Evolutionary conservation across 345 rosid genomes (phyloP), one percentile per base, ranked within the genome.

Genomic region (Bruguiera gymnorhiza): DNA sequence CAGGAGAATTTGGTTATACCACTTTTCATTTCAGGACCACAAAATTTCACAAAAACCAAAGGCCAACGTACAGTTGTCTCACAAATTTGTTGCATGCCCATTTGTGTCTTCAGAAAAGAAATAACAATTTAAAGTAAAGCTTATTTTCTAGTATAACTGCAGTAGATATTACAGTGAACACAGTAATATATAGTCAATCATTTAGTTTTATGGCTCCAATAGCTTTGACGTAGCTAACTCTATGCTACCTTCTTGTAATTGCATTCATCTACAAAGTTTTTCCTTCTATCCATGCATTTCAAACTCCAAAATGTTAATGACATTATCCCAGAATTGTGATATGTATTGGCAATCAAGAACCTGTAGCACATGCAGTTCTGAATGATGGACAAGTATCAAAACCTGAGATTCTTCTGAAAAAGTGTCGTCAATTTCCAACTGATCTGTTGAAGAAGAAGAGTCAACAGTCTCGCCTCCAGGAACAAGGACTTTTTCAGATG

Each of bases 401-500:
- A 93, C 92, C 96, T 83, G 83, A 61, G 75, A 39, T 74, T 84
- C 83, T 70, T 78, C 80, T 8, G 86, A 75, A 72, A 79, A 72
- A 20, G 62, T 53, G 66, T 58, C 81, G 31, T 70, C 80, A 71
- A 79, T 58, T 70, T 84, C 83, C 77, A 78, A 53, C 56, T 71
- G 88, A 80, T 83, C 84, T 29, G 84, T 73, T 53, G 81, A 62
- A 4, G 90, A 64, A 75, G 88, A 62, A 77, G 88, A 68, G 60
- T 66, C 81, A 57, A 76, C 86, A 65, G 71, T 70, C 60, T 73
- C 78, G 70, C 75, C 76, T 39, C 78, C 90, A 39, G 90, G 87
- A 75, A 85, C 89, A 63, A 89, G 82, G 72, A 86, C 74, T 81
- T 90, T 86, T 55, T 80, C 84, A 46, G 97, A 87, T 21, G 89